A percentile compares a stretch with the other conserved stretches of the same genome.
Evolutionary conservation across 129 eudicot genomes (phyloP).

Genomic region (Ambrosia trifida): DNA sequence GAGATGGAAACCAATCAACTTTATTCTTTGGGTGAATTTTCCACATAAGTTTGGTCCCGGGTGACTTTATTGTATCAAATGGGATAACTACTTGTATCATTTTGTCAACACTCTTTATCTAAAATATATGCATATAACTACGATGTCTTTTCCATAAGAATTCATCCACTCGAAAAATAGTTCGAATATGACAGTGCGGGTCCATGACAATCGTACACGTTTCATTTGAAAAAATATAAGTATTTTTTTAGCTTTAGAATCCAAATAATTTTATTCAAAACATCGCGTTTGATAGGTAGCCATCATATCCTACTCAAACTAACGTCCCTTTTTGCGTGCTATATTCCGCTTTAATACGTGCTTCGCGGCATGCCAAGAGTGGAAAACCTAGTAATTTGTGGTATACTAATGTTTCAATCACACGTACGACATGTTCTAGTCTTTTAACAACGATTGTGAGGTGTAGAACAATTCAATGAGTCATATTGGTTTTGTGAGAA

Average conservation of each 20-base stretch:
- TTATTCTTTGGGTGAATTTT: conserved; percentile 36
- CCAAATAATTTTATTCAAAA: not conserved
- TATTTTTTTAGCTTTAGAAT: not conserved
- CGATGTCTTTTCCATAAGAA: conserved; percentile 26
- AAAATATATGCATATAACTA: conserved; percentile 8
- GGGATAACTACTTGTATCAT: conserved; percentile 34
- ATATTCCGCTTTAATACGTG: conserved; percentile 11
- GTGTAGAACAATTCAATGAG: not conserved
- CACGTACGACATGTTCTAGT: not conserved
- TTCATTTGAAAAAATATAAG: conserved; percentile 2
- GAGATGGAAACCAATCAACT: conserved; percentile 34
- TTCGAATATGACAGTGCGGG: conserved; percentile 31
- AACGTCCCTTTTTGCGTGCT: not conserved
- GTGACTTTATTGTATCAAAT: conserved; percentile 34
- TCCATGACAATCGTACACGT: conserved; percentile 34
- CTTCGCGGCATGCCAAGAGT: conserved; percentile 21
- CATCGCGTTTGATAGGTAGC: not conserved
- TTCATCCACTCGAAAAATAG: conserved; percentile 15
- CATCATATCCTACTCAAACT: conserved; percentile 5
- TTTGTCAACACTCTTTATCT: conserved; percentile 40
- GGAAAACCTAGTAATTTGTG: not conserved
- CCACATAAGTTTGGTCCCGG: conserved; percentile 42
- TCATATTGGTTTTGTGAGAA: not conserved
- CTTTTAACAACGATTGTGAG: not conserved
- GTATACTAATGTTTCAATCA: not conserved